Percentiles rank a stretch among this genome's conserved stretches.
These are phyloP conservation scores for Pistacia vera DNA, from an alignment of 345 rosid species.

Conservation along the genomic window DNA sequence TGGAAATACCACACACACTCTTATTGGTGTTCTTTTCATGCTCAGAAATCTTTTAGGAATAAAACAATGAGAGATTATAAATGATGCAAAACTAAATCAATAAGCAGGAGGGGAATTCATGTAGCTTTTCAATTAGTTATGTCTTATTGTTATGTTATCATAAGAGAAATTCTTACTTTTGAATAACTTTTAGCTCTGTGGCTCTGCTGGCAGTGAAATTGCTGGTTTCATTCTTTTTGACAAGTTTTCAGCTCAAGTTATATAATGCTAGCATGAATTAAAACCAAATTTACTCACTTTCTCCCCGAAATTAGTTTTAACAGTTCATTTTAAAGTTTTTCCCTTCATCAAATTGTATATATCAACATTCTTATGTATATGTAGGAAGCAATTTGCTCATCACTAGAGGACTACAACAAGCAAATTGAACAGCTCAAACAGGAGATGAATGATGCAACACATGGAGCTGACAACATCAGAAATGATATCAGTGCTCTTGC, in stretches of 20 bases:
- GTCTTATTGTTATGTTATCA: no score
- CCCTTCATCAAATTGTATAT: not conserved
- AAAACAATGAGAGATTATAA: no score
- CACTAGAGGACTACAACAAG: slow-evolving; percentile 95
- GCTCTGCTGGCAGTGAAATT: no score
- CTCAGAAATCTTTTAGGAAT: not conserved
- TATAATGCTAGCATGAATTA: no score
- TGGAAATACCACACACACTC: not conserved
- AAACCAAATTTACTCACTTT: not conserved
- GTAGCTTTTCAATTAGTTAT: no score
- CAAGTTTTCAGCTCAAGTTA: no score
- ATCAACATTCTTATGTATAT: slow-evolving; percentile 19
- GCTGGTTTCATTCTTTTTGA: no score
- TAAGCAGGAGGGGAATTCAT: no score
- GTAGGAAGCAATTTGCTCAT: slow-evolving; percentile 97
- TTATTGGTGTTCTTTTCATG: not conserved
- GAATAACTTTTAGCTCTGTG: no score
- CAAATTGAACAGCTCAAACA: slow-evolving; percentile 90
- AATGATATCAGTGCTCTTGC: slow-evolving; percentile 95
- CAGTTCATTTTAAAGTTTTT: not conserved
- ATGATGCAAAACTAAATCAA: no score
- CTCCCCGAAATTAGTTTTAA: not conserved
- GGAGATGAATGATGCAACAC: slow-evolving; percentile 99
- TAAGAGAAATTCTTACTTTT: no score
- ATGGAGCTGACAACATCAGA: slow-evolving; percentile 98